These are phyloP conservation scores for Suhomyces choctaworum DNA, from an alignment of 1,139 yeast species.

Conservation along the genomic window DNA sequence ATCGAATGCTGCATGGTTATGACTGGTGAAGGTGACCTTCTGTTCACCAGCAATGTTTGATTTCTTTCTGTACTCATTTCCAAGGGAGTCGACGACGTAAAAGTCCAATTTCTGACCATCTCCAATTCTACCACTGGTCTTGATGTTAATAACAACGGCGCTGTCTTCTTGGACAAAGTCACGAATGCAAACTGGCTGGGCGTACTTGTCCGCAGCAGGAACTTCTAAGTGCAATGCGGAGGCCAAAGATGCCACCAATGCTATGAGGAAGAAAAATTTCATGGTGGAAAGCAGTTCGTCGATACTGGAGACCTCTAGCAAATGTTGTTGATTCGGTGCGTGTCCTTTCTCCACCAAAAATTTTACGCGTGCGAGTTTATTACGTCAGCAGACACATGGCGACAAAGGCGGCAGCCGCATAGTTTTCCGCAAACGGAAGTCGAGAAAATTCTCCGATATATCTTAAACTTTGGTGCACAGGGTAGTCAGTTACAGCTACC, in stretches of 20 bases:
- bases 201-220: constrained; percentile 31
- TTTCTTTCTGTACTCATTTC: constrained; percentile 69
- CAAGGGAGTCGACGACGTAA: constrained; percentile 61
- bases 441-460: not conserved
- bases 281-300: constrained; percentile 3
- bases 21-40: constrained; percentile 80
- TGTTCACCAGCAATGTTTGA: constrained; percentile 64
- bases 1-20: constrained; percentile 81
- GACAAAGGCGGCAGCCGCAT: not conserved
- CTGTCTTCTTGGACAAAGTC: constrained; percentile 85
- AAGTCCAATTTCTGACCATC: constrained; percentile 83
- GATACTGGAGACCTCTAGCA: not conserved
- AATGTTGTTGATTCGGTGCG: constrained; percentile 7
- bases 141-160: constrained; percentile 78
- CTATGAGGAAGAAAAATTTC: constrained; percentile 15
- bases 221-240: constrained; percentile 43
- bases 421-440: constrained; percentile 11
- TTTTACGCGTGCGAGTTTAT: constrained; percentile 9
- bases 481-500: too few species aligned
- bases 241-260: constrained; percentile 22
- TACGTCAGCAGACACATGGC: constrained; percentile 7
- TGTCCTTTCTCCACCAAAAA: constrained; percentile 9
- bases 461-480: not conserved
- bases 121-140: constrained; percentile 69
- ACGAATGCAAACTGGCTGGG: constrained; percentile 68